These are phyloP conservation scores for Globisporangium paddicum DNA, from an alignment of 352 stramenopile species.

Conservation along the genomic window DNA sequence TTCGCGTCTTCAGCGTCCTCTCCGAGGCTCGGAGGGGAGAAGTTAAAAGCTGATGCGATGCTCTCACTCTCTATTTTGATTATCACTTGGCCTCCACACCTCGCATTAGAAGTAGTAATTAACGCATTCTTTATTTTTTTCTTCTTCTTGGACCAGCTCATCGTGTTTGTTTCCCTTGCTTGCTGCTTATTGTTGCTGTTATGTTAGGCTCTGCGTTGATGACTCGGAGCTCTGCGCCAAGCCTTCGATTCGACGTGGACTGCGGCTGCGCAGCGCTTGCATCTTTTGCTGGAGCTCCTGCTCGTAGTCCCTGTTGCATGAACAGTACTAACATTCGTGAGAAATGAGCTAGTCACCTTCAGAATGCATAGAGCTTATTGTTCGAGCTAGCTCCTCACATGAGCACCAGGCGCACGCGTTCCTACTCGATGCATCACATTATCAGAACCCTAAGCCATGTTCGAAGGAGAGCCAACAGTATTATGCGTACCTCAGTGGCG, in stretches of 20 bases:
- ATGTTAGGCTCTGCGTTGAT: not conserved
- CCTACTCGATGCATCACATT: conserved; percentile 5
- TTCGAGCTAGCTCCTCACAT: conserved; percentile 16
- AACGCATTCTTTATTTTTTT: not conserved
- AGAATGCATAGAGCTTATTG: not conserved
- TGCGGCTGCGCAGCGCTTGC: conserved; percentile 6
- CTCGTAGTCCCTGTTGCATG: conserved; percentile 33
- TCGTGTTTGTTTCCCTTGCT: not conserved
- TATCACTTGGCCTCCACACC: not conserved
- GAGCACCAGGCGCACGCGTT: conserved; percentile 50
- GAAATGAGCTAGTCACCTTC: not conserved
- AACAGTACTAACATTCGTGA: not conserved
- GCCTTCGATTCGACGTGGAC: conserved; percentile 2
- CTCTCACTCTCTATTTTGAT: no score
- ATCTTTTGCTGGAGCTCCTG: conserved; percentile 25
- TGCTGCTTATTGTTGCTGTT: not conserved
- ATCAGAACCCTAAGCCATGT: not conserved
- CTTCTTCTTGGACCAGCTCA: not conserved
- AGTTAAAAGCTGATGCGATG: not conserved
- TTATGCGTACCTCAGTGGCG: conserved; percentile 26
- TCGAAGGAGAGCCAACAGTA: no score
- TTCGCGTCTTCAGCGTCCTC: not conserved
- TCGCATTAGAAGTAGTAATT: conserved; percentile 2
- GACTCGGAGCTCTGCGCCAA: not conserved
- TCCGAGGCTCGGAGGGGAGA: not conserved